phyloP scores from a whole-genome alignment of 257 asterid genomes.

The Forsythia suspensa region DNA sequence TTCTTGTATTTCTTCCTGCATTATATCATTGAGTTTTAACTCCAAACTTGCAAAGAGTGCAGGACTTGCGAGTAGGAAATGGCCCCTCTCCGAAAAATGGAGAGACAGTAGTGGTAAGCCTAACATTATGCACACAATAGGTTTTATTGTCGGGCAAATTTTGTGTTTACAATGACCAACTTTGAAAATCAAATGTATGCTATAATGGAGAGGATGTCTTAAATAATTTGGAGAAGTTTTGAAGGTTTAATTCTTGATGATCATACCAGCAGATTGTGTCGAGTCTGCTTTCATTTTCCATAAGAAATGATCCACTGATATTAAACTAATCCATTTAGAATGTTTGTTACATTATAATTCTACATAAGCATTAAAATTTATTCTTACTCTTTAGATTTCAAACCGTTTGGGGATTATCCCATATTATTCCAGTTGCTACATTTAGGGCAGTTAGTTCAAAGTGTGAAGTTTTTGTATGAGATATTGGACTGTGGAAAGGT shows the following conservation, averaged over 20 bases:
- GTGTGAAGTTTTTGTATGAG: background rate
- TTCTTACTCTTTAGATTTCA: too few species aligned
- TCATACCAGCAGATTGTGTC: constrained; percentile 1
- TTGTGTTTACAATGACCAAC: background rate
- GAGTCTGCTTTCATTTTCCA: background rate
- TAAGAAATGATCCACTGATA: too few species aligned
- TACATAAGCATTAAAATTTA: too few species aligned
- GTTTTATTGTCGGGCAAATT: background rate
- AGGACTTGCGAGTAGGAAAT: constrained; percentile 85
- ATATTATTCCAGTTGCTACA: background rate
- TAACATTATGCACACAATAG: constrained; percentile 15
- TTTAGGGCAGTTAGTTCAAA: background rate
- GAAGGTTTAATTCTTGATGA: background rate
- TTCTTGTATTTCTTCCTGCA: constrained; percentile 23
- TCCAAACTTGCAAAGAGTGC: constrained; percentile 33
- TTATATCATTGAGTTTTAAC: constrained; percentile 20
- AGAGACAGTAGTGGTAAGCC: constrained; percentile 82
- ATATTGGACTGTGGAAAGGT: background rate
- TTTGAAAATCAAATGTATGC: background rate
- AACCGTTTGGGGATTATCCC: background rate
- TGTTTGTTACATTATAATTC: too few species aligned
- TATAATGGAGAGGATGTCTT: background rate
- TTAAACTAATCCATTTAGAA: too few species aligned
- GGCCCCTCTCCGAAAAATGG: constrained; percentile 82
- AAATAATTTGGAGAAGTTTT: background rate